These are phyloP conservation scores for Bjerkandera adusta DNA, from an alignment of 1,284 basidiomycete species.

Conservation along the genomic window DNA sequence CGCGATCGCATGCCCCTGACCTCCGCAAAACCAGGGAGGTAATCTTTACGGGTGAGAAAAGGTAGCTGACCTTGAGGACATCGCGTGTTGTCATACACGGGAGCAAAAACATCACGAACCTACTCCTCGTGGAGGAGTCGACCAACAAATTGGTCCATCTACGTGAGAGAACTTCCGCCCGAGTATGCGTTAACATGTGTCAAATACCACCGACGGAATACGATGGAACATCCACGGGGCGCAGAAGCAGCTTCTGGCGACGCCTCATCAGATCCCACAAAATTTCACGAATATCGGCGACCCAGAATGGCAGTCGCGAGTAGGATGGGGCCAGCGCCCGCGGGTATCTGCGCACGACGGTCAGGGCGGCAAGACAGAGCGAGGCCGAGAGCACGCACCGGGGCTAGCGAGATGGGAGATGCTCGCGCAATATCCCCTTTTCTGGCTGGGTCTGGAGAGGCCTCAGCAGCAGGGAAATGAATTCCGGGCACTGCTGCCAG, in stretches of 20 bases:
- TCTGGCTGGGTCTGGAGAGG: constrained; percentile 96
- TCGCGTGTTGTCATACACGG: constrained; percentile 87
- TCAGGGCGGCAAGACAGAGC: constrained; percentile 1
- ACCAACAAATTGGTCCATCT: constrained; percentile 93
- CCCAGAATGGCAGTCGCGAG: constrained; percentile 89
- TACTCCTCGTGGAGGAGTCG: constrained; percentile 84
- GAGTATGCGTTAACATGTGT: background rate
- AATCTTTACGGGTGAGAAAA: constrained; percentile 81
- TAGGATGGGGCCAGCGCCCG: constrained; percentile 94
- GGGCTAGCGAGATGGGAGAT: constrained; percentile 94
- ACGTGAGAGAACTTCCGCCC: constrained; percentile 83
- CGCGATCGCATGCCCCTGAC: constrained; percentile 59
- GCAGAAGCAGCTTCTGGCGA: constrained; percentile 84
- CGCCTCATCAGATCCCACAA: constrained; percentile 95
- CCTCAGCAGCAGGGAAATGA: constrained; percentile 90
- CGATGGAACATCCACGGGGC: constrained; percentile 66
- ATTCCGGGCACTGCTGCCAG: constrained; percentile 91
- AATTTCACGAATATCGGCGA: constrained; percentile 89
- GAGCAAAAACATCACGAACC: constrained; percentile 94
- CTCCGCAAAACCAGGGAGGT: constrained; percentile 81
- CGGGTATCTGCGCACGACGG: constrained; percentile 65
- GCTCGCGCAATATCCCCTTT: constrained; percentile 94
- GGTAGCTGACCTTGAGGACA: constrained; percentile 89
- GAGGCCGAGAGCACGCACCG: constrained; percentile 67
- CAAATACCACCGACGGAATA: background rate